Percentiles rank a stretch among this genome's conserved stretches.
Conservation (phyloP, 2,329 filamentous ascomycete species). For the Penicillium psychrosexuale region DNA sequence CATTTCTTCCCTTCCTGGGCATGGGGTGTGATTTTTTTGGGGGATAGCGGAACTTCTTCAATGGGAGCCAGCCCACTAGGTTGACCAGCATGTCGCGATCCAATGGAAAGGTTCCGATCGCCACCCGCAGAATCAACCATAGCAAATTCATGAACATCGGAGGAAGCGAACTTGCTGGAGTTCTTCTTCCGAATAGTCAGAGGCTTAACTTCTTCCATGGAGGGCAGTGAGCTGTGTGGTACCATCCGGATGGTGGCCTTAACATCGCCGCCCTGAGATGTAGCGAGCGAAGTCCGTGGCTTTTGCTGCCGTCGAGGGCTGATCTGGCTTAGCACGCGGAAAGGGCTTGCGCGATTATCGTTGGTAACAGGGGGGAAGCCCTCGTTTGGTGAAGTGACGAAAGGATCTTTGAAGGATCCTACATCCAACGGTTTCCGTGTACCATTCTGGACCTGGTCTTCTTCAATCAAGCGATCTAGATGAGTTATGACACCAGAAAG, state of each 20-base stretch:
- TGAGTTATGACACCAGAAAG: constrained; percentile 60
- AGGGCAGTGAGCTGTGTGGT: constrained; percentile 49
- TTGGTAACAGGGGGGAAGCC: constrained; percentile 50
- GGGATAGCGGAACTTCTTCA: constrained; percentile 39
- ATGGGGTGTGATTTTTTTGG: constrained; percentile 26
- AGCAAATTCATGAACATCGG: neutral
- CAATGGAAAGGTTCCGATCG: constrained; percentile 15
- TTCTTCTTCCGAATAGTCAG: constrained; percentile 54
- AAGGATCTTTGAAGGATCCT: constrained; percentile 17
- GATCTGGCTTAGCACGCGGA: constrained; percentile 7
- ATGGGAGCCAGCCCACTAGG: constrained; percentile 43
- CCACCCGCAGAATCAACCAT: neutral
- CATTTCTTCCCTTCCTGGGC: constrained; percentile 41
- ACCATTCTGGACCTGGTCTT: constrained; percentile 23
- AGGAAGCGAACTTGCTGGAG: neutral
- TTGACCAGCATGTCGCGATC: constrained; percentile 25
- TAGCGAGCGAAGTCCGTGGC: neutral
- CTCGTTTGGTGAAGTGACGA: constrained; percentile 16
- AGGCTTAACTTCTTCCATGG: constrained; percentile 48
- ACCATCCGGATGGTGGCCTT: constrained; percentile 57
- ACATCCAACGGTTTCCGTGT: constrained; percentile 2
- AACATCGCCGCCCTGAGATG: constrained; percentile 17
- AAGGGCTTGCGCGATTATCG: constrained; percentile 42
- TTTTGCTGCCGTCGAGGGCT: constrained; percentile 14
- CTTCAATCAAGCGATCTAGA: constrained; percentile 56